Base-by-base conservation (phyloP, 2,329 filamentous ascomycete genomes). In the Cercospora beticola region DNA sequence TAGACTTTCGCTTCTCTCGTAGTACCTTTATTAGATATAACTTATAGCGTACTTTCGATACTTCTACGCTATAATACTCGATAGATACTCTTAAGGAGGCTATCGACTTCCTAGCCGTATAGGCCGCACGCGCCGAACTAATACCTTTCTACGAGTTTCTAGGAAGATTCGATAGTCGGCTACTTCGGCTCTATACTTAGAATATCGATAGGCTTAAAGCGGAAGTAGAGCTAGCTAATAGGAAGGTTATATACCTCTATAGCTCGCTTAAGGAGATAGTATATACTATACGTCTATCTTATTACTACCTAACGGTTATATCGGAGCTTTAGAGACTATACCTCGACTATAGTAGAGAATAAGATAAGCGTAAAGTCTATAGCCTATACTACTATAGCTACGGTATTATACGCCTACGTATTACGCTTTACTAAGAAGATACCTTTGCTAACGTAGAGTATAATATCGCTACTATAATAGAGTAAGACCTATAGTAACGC, bases 1-100 rank as follows among this genome's bases (percentile, higher is more conserved):
- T 95, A 70, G 95, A 99, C 81, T 99, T 98, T 79, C 88, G 95
- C 71, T 97, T 93, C 1, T 28, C 60, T 16, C 18, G 40, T 18
- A 23, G 60, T 10, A 28, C 31, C 60, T 52, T 31, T 14, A 49
- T 31, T n/a, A 28, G 14, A n/a, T 23, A 33, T 40, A 16, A 30
- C 18, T 46, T 49, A 14, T 18, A 7, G 33, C 23, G 33, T 49
- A 40, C 33, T 28, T 62, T 62, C 60, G 60, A 62, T 49, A 40
- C 60, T 49, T 28, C 60, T 7, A 62, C 60, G 21, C 40, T 62
- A 7, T 40, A 21, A 49, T 62, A 62, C 60, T 46, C 60, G 4
- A 28, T 23, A 62, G 40, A 49, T 21, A 40, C 23, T 26, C 18
- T 62, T 14, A 62, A 62, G 23, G 40, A 28, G 12, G 60, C 60